Evolutionary conservation across 768 basidiomycete species (phyloP).

Genomic region (Russula brevipes): DNA sequence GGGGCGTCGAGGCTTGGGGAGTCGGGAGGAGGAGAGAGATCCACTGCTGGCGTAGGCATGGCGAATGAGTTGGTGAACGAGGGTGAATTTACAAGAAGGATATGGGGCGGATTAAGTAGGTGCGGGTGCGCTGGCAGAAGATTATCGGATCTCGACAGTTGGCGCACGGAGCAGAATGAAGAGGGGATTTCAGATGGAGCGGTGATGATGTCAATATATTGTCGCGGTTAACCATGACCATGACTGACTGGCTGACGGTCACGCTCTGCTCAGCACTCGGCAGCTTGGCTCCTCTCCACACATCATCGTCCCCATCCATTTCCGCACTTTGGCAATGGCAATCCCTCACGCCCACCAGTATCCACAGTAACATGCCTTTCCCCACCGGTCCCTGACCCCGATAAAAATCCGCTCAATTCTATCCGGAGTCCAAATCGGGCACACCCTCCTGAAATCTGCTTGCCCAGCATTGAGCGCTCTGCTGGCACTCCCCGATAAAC

Average conservation of each 20-base stretch:
- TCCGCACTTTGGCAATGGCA: neutral
- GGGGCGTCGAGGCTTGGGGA: slow-evolving; percentile 31
- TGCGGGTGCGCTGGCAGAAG: slow-evolving; percentile 8
- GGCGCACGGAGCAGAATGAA: neutral
- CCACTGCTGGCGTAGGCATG: slow-evolving; percentile 4
- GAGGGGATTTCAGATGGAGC: neutral
- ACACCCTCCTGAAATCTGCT: neutral
- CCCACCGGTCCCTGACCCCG: neutral
- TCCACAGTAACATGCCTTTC: neutral
- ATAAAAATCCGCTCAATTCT: slow-evolving; percentile 2
- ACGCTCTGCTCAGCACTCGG: neutral
- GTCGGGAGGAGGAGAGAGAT: slow-evolving; percentile 8
- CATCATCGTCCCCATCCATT: neutral
- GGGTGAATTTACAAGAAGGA: neutral
- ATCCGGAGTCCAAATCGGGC: slow-evolving; percentile 15
- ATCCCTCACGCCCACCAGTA: neutral
- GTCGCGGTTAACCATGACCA: neutral
- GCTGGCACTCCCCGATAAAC: neutral
- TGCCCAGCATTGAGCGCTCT: neutral
- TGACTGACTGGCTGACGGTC: neutral
- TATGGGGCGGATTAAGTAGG: slow-evolving; percentile 5
- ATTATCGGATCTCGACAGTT: slow-evolving; percentile 10
- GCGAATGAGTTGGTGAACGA: neutral
- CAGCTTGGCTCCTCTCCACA: too few species aligned
- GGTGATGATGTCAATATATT: neutral